Base-by-base conservation (phyloP, 345 rosid genomes). In the Hibiscus tridactylites region DNA sequence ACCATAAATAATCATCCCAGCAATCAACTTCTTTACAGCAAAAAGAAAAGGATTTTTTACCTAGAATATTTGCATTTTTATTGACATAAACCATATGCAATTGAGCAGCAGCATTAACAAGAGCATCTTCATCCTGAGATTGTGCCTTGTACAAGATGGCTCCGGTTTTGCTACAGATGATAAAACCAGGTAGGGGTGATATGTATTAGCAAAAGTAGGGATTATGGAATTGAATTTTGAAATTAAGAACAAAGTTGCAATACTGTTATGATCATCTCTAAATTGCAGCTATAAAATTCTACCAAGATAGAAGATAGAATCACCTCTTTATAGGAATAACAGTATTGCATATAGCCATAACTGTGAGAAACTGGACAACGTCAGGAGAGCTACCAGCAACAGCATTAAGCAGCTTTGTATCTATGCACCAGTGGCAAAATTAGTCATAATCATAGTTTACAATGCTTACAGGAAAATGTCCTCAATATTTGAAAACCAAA, bases 101-200 rank as follows among this genome's bases (percentile, higher is more conserved):
- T 85, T 81, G 80, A 10, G 96, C 91, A 58, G 99, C 96, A 85
- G 98, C 99, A 78, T 83, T 74, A 68, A 95, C 98, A 79, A 95
- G 98, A 77, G 99, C 99, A 56, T 95, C 97, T 82, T 95, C 99
- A 80, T 95, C 99, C 81, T 90, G 98, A 77, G 99, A 95, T 77
- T 92, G 99, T 8, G 99, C 97, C 85, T 92, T 92, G 82, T 92
- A 95, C 29, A 77, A 72, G 60, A 89, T 79, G 68, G 79, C 81
- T 77, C 99, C 98, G 74, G 89, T 80, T 87, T 95, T 95, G 81
- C 99, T 95, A 79, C 69, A 74, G 52, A 74, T 58, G 70, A 72
- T 24, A 73, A 73, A 61, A 57, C 37, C 37, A 42, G 47, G n/a
- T 65, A 21, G 33, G 53, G n/a, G 42, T 42, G n/a, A 65, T 61